phyloP scores from a whole-genome alignment of 2,329 filamentous ascomycete genomes.

The Lachnellula subtilissima region DNA sequence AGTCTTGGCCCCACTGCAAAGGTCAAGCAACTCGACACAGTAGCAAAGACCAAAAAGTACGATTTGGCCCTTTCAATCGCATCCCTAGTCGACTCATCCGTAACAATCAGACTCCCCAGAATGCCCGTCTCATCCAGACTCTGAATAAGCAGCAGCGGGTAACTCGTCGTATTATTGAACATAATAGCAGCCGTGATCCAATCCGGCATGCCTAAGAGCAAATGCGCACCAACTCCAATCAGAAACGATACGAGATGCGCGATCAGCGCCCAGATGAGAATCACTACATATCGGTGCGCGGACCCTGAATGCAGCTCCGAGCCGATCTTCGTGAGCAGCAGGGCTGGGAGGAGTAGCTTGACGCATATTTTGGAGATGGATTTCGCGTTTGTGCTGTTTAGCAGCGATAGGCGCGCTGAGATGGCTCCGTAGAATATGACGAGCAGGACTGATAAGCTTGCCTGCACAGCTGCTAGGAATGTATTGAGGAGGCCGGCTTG shows the following conservation, averaged over 20 bases:
- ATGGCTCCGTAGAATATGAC: background rate
- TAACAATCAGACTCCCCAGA: conserved; percentile 42
- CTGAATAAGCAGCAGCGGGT: conserved; percentile 42
- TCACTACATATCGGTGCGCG: conserved; percentile 16
- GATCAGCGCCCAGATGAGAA: conserved; percentile 39
- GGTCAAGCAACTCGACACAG: conserved; percentile 57
- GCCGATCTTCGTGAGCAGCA: background rate
- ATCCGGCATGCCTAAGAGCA: conserved; percentile 39
- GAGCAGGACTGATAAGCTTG: background rate
- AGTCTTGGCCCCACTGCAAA: conserved; percentile 59
- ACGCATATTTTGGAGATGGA: conserved; percentile 1
- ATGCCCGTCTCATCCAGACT: conserved; percentile 43
- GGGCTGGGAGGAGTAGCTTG: background rate
- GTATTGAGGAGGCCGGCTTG: background rate
- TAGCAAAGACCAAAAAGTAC: conserved; percentile 63
- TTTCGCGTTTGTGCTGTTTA: background rate
- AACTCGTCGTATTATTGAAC: conserved; percentile 47
- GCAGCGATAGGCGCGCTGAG: background rate
- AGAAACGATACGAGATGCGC: conserved; percentile 38
- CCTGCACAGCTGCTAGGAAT: background rate
- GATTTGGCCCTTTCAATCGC: conserved; percentile 57
- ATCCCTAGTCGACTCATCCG: conserved; percentile 38
- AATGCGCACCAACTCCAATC: conserved; percentile 36
- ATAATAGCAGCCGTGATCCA: conserved; percentile 43
- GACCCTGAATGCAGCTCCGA: background rate